Percentiles rank a stretch among this genome's conserved stretches.
These are phyloP conservation scores for Saraca asoca DNA, from an alignment of 331 rosid genomes.

Conservation along the genomic window DNA sequence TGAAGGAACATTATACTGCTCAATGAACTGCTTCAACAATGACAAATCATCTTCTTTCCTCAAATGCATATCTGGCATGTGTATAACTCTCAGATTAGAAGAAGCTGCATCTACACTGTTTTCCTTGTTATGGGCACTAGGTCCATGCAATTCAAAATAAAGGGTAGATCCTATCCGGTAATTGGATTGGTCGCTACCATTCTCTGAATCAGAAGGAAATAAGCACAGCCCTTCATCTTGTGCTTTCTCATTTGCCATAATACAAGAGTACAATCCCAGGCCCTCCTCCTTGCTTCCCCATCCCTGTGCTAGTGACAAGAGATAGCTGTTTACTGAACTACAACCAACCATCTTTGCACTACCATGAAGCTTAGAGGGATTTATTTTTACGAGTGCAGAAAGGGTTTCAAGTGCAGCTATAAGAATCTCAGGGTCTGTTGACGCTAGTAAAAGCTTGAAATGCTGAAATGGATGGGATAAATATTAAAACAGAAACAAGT, in stretches of 20 bases:
- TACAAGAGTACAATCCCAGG: constrained; percentile 88
- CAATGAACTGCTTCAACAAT: constrained; percentile 79
- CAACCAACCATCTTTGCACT: constrained; percentile 93
- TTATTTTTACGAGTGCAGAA: constrained; percentile 84
- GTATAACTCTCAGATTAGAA: constrained; percentile 67
- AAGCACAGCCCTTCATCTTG: constrained; percentile 69
- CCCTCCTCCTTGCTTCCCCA: constrained; percentile 99
- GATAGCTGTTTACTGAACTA: constrained; percentile 86
- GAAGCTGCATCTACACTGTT: constrained; percentile 45
- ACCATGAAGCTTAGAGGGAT: constrained; percentile 94
- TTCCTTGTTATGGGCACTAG: constrained; percentile 55
- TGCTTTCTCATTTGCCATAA: constrained; percentile 74
- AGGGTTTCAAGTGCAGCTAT: constrained; percentile 90
- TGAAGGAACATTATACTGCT: constrained; percentile 68
- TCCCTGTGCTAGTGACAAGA: constrained; percentile 92
- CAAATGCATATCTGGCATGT: constrained; percentile 83
- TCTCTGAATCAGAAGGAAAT: constrained; percentile 82
- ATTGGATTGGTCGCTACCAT: constrained; percentile 68
- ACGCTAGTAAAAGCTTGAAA: constrained; percentile 90
- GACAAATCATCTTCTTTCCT: constrained; percentile 72
- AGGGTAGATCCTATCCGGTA: constrained; percentile 85
- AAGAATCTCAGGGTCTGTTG: constrained; percentile 91
- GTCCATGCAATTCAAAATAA: constrained; percentile 84
- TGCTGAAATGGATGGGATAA: constrained; percentile 57
- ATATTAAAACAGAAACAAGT: constrained; percentile 11